These are phyloP conservation scores for Diaporthe sp. DNA, from an alignment of 2,329 filamentous ascomycete species.

Conservation along the genomic window DNA sequence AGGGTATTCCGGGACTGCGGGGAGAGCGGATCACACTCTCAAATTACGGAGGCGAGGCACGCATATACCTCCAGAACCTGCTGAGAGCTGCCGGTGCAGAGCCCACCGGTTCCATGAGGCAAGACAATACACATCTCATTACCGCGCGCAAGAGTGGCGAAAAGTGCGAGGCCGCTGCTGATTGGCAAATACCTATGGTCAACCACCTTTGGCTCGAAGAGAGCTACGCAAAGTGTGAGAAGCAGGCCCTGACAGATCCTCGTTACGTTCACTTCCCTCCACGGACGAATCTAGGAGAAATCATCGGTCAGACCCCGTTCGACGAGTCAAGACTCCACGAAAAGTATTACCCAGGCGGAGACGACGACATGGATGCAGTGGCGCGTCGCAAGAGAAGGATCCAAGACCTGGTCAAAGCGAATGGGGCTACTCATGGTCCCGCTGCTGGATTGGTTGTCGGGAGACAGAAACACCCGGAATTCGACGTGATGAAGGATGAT, in stretches of 20 bases:
- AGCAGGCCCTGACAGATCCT: constrained; percentile 77
- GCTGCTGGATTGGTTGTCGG: constrained; percentile 62
- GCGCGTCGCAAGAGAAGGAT: constrained; percentile 64
- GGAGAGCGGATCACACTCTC: constrained; percentile 87
- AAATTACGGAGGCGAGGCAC: constrained; percentile 95
- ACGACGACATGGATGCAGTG: constrained; percentile 56
- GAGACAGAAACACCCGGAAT: constrained; percentile 53
- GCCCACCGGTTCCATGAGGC: constrained; percentile 95
- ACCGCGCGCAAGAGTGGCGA: constrained; percentile 91
- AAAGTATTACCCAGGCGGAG: constrained; percentile 76
- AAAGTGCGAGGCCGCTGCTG: constrained; percentile 90
- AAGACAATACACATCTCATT: constrained; percentile 95
- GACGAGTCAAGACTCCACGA: constrained; percentile 72
- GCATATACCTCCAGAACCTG: constrained; percentile 93
- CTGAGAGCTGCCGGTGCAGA: constrained; percentile 86
- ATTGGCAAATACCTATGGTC: constrained; percentile 91
- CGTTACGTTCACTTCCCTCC: constrained; percentile 90
- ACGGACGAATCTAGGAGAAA: constrained; percentile 91
- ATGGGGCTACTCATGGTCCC: constrained; percentile 60
- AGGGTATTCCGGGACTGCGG: constrained; percentile 84
- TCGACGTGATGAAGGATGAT: constrained; percentile 59
- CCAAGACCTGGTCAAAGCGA: constrained; percentile 63
- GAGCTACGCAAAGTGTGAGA: constrained; percentile 89
- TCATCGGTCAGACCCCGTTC: constrained; percentile 90
- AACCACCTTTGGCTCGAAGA: constrained; percentile 99